Evolutionary conservation across 176 grass and related monocot species (phyloP).

Genomic region (Avena sativa): DNA sequence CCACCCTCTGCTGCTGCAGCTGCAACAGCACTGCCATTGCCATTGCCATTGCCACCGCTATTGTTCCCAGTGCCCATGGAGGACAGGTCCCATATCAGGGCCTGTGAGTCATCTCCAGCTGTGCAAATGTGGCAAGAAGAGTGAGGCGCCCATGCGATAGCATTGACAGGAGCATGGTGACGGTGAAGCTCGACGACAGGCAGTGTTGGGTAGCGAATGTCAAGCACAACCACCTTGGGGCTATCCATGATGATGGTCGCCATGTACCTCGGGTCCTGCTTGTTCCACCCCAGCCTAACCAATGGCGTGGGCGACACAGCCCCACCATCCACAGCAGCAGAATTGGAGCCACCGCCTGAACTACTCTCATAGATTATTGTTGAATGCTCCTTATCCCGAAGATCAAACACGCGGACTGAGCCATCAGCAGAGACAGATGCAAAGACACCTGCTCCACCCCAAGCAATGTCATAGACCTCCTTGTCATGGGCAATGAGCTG

Average conservation of each 20-base stretch:
- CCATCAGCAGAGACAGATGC: constrained; percentile 93
- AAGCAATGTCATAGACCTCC: constrained; percentile 98
- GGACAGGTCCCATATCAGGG: constrained; percentile 95
- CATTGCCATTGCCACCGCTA: constrained; percentile 50
- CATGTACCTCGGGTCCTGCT: constrained; percentile 99
- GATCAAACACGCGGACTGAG: constrained; percentile 95
- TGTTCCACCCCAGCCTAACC: constrained; percentile 94
- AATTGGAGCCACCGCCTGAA: constrained; percentile 55
- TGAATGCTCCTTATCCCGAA: constrained; percentile 97
- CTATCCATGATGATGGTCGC: constrained; percentile 99
- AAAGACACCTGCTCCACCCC: constrained; percentile 93
- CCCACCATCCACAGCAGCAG: constrained; percentile 40
- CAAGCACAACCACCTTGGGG: constrained; percentile 93
- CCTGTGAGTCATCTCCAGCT: constrained; percentile 87
- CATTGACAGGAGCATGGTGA: constrained; percentile 90
- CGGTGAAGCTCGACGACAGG: constrained; percentile 95
- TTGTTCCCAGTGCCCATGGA: constrained; percentile 77
- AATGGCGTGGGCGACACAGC: constrained; percentile 66
- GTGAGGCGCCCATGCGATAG: constrained; percentile 94
- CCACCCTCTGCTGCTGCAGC: constrained; percentile 69
- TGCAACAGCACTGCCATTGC: constrained; percentile 37
- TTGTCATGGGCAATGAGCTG: constrained; percentile 99
- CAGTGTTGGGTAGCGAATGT: constrained; percentile 92
- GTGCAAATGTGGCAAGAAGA: constrained; percentile 96
- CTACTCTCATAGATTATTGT: constrained; percentile 95